phyloP scores from a whole-genome alignment of 768 basidiomycete genomes.

The Clitopilus hobsonii region DNA sequence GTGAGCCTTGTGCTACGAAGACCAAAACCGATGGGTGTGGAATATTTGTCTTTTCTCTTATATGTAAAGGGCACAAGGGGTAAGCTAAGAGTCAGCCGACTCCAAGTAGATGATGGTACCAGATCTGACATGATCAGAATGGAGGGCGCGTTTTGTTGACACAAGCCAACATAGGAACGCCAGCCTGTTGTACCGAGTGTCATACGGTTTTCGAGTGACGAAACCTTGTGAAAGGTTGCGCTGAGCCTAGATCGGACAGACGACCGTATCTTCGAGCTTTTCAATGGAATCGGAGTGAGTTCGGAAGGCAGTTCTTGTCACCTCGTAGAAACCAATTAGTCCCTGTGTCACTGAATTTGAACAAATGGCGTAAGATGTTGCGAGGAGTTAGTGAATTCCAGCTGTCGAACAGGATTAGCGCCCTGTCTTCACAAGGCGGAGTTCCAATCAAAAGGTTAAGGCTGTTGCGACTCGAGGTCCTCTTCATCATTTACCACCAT shows the following conservation, averaged over 20 bases:
- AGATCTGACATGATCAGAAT: not conserved
- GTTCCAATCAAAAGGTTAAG: not conserved
- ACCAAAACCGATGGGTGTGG: no score
- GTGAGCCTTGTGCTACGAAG: no score
- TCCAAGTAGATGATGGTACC: not conserved
- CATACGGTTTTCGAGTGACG: not conserved
- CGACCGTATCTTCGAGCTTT: not conserved
- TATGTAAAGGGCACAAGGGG: no score
- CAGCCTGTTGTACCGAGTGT: not conserved
- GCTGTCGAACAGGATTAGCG: not conserved
- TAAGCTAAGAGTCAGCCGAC: no score
- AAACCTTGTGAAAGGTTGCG: no score
- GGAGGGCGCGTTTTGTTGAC: not conserved
- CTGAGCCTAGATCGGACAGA: no score
- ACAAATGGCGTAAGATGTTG: not conserved
- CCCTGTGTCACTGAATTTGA: not conserved
- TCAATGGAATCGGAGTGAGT: not conserved
- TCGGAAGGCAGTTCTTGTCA: not conserved
- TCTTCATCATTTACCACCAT: slow-evolving; percentile 9
- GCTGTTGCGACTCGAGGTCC: slow-evolving; percentile 2
- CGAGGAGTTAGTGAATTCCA: not conserved
- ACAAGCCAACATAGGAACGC: not conserved
- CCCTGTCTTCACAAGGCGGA: not conserved
- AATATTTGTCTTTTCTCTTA: not conserved
- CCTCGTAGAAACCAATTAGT: not conserved